A percentile compares a stretch with the other conserved stretches of the same genome.
Conservation (phyloP, 1,284 basidiomycete species). For the Ceratobasidium sp. region DNA sequence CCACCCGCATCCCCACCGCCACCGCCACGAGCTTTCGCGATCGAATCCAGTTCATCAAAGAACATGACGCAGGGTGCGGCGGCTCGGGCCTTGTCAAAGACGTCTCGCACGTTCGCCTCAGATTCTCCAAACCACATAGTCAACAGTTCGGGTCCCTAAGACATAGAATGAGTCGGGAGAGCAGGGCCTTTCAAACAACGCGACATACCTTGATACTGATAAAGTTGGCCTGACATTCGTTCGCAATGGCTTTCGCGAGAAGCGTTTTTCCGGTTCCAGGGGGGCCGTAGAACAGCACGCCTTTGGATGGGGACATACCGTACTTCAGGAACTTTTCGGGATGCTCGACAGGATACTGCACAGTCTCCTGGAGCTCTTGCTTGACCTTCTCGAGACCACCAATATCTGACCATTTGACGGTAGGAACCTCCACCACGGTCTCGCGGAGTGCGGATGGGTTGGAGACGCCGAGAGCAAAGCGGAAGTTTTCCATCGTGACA, state of each 20-base stretch:
- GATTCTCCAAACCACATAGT: slow-evolving; percentile 99
- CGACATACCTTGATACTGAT: slow-evolving; percentile 86
- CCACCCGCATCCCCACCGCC: slow-evolving; percentile 90
- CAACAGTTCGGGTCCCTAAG: slow-evolving; percentile 91
- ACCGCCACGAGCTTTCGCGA: slow-evolving; percentile 94
- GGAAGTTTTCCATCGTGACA: slow-evolving; percentile 99
- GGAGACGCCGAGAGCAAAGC: slow-evolving; percentile 92
- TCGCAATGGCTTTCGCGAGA: slow-evolving; percentile 97
- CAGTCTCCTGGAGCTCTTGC: slow-evolving; percentile 98
- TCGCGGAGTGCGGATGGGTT: slow-evolving; percentile 98
- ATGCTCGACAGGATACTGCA: slow-evolving; percentile 99
- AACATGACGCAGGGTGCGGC: slow-evolving; percentile 99
- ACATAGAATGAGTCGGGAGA: slow-evolving; percentile 40
- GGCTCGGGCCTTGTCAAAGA: slow-evolving; percentile 99
- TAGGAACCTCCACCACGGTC: slow-evolving; percentile 96
- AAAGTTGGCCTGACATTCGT: slow-evolving; percentile 99
- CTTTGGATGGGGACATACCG: slow-evolving; percentile 99
- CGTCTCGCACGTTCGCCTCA: slow-evolving; percentile 98
- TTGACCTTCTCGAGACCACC: slow-evolving; percentile 99
- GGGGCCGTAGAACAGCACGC: slow-evolving; percentile 97
- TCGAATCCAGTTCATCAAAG: slow-evolving; percentile 99
- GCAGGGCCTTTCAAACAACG: neutral
- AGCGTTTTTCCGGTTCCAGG: slow-evolving; percentile 98
- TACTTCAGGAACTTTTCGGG: slow-evolving; percentile 99
- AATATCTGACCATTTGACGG: slow-evolving; percentile 97